Percentiles rank a stretch among this genome's conserved stretches.
phyloP scores from a whole-genome alignment of 495 filamentous ascomycete genomes.

The Tuber borchii region DNA sequence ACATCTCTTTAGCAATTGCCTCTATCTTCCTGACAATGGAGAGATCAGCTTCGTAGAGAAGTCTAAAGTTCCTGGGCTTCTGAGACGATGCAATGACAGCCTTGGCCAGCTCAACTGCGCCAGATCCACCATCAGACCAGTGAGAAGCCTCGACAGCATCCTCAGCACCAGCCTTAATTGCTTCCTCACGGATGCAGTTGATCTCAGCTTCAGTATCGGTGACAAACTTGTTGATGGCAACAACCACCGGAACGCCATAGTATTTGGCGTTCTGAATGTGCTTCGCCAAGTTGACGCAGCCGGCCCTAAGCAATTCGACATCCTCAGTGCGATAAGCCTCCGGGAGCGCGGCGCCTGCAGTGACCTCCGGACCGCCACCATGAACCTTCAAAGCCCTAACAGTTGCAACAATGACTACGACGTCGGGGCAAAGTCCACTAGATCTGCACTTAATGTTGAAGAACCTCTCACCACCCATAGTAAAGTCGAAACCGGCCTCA shows the following conservation, averaged over 20 bases:
- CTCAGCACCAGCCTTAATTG: slow-evolving; percentile 84
- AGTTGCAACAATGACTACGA: slow-evolving; percentile 90
- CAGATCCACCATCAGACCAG: slow-evolving; percentile 92
- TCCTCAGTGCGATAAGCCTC: slow-evolving; percentile 91
- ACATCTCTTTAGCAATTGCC: slow-evolving; percentile 84
- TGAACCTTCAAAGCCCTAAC: slow-evolving; percentile 95
- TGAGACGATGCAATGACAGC: slow-evolving; percentile 74
- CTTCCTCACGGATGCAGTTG: slow-evolving; percentile 77
- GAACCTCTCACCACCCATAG: slow-evolving; percentile 98
- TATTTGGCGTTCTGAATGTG: slow-evolving; percentile 81
- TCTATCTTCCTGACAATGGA: slow-evolving; percentile 85
- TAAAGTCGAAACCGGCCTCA: slow-evolving; percentile 97
- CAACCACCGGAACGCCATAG: slow-evolving; percentile 91
- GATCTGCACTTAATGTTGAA: slow-evolving; percentile 99
- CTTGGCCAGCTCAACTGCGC: slow-evolving; percentile 82
- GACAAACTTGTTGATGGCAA: slow-evolving; percentile 92
- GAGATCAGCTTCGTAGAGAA: slow-evolving; percentile 75
- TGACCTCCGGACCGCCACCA: slow-evolving; percentile 86
- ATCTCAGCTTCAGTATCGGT: slow-evolving; percentile 94
- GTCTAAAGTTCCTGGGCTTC: slow-evolving; percentile 82
- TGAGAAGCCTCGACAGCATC: slow-evolving; percentile 92
- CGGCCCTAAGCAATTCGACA: slow-evolving; percentile 76
- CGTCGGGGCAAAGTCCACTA: slow-evolving; percentile 83
- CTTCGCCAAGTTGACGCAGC: slow-evolving; percentile 89
- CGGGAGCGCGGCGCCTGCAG: slow-evolving; percentile 70